Base-by-base conservation (phyloP, 768 basidiomycete species). In the Boletus sp. region DNA sequence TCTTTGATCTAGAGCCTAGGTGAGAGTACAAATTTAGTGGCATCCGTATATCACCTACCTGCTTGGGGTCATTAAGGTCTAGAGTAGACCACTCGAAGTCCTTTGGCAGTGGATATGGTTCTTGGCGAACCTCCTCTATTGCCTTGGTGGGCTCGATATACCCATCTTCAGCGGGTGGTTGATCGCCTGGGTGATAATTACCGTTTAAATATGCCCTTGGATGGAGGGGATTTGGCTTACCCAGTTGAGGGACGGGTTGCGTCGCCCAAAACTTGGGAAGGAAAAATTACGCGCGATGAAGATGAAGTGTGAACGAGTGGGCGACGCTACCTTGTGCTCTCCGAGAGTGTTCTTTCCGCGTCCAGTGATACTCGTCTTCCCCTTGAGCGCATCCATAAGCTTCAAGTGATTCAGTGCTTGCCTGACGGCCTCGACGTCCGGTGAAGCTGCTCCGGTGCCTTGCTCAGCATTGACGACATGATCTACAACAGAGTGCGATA, bases 221-320 rank as follows among this genome's bases (percentile, higher is more conserved):
- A 49, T 17, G 10, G 29, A 19, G 41, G n/a, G 14, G 13, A 51
- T 41, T 17, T 43, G 32, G 25, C 70, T 62, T 64, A 85, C 90
- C 89, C 51, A 83, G 72, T 65, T 94, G 92, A n/a, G 93, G 90
- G 7, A 99, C 97, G 4, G 97, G 97, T 70, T 99, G 97, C 7
- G 96, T 98, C 33, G 78, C 83, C 97, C 97, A 98, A 74, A 99
- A 99, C 94, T 93, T 63, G 23, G 13, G 49, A 32, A 52, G 9
- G 25, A 25, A 25, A 25, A 25, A 57, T 51, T 52, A 60, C 48
- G 54, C 32, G 56, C 43, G 23, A 46, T 49, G 35, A 61, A 47
- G 37, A 47, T 15, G 15, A 30, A 27, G 38, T 37, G n/a, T 19
- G 17, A 42, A 10, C n/a, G 45, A 61, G 29, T 32, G 14, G 34